Percentiles rank a stretch among this genome's conserved stretches.
Evolutionary conservation across 1,284 basidiomycete species (phyloP).

Genomic region (Athelia psychrophila): DNA sequence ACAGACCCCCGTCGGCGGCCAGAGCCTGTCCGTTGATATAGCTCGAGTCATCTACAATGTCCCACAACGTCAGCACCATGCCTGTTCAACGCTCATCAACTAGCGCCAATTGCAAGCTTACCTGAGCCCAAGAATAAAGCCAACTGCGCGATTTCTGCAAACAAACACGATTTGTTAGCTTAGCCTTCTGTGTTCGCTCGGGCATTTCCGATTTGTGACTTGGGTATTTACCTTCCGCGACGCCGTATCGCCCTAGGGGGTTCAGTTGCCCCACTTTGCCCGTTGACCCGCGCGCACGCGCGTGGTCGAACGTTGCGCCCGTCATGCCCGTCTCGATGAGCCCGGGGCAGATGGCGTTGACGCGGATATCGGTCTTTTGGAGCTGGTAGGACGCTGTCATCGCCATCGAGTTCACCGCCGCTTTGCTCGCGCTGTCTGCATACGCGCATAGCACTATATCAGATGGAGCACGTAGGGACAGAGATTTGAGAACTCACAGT

Average conservation of each 20-base stretch:
- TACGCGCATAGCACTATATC: slow-evolving; percentile 10
- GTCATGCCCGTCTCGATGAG: slow-evolving; percentile 94
- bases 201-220: no score
- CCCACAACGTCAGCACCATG: slow-evolving; percentile 3
- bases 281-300: slow-evolving; percentile 69
- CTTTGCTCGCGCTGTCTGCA: slow-evolving; percentile 86
- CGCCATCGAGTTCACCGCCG: slow-evolving; percentile 89
- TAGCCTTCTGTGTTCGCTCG: not conserved
- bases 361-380: slow-evolving; percentile 79
- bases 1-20: slow-evolving; percentile 84
- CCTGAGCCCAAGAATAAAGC: slow-evolving; percentile 88
- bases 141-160: slow-evolving; percentile 76
- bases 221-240: slow-evolving; percentile 61
- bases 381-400: slow-evolving; percentile 81
- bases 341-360: slow-evolving; percentile 91
- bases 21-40: slow-evolving; percentile 92
- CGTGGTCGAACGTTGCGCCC: slow-evolving; percentile 66
- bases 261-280: slow-evolving; percentile 86
- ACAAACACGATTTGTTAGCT: not conserved
- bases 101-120: slow-evolving; percentile 28
- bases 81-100: slow-evolving; percentile 13
- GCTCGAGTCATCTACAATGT: slow-evolving; percentile 73
- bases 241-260: slow-evolving; percentile 76
- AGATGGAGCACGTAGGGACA: slow-evolving; percentile 5
- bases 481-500: slow-evolving; percentile 55